Evolutionary conservation across 805 yeast genomes (phyloP), one percentile per base, ranked within the genome.

Genomic region (Wilhelminamyces savonicus): DNA sequence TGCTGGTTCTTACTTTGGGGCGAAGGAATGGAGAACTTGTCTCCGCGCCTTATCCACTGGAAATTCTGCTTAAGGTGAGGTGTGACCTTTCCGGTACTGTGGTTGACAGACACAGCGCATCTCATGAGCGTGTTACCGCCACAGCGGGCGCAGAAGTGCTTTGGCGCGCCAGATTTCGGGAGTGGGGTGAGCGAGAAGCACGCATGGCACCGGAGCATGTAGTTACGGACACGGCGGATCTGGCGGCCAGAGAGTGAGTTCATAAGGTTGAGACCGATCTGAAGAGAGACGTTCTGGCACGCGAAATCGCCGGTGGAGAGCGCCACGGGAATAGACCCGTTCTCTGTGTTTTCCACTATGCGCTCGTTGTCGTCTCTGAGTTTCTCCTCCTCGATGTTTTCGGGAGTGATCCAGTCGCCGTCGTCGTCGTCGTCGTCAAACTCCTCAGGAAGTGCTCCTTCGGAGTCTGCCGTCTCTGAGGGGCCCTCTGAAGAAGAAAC

Each of bases 121-220:
- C 97, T 72, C 43, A 88, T 54, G 35, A 92, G 60, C 0, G 98
- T 90, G 35, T 80, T 76, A 29, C 97, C 96, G 37, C 99, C 99
- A 69, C 99, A 92, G 30, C 77, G 72, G 11, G 96, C 83, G 56
- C 99, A 92, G 64, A 92, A 92, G 56, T 87, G 96, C 46, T 75
- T 75, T 26, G 88, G 76, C 24, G 69, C 71, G 2, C 88, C 88
- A 39, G 74, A 71, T 46, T 78, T 82, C 16, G 90, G 84, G 32
- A 85, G 68, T 6, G 95, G 88, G 10, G 79, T 62, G 52, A 92
- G 66, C 35, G 73, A 66, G 74, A 92, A 92, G 62, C 99, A 92
- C 0, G 97, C 99, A 56, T 92, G 96, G 56, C 99, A 92, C 58
- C 99, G 71, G 50, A 84, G 71, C 97, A 90, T 90, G 54, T 85